Evolutionary conservation across 371 early-diverging fungal genomes (phyloP).

Genomic region (Apophysomyces ossiformis): DNA sequence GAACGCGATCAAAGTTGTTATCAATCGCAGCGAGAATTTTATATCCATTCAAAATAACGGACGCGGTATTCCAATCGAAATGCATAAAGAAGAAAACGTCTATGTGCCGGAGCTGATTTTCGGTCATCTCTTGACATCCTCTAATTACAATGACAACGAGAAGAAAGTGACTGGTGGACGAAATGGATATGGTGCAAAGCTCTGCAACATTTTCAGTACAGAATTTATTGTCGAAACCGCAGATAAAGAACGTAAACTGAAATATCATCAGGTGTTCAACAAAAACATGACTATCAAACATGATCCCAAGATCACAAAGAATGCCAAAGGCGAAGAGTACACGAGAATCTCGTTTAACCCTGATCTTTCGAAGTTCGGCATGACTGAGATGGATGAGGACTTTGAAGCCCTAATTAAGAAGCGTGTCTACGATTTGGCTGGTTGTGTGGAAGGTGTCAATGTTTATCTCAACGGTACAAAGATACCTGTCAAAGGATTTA

Average conservation of each 20-base stretch:
- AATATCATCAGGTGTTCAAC: constrained; percentile 86
- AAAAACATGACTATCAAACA: constrained; percentile 88
- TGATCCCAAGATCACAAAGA: constrained; percentile 75
- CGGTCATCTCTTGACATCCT: constrained; percentile 98
- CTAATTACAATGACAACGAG: constrained; percentile 99
- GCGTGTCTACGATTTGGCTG: constrained; percentile 98
- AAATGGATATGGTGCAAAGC: constrained; percentile 99
- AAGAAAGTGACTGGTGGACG: constrained; percentile 99
- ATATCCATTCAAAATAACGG: constrained; percentile 99
- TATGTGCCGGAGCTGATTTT: constrained; percentile 99
- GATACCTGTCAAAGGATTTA: constrained; percentile 88
- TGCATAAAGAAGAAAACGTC: constrained; percentile 93
- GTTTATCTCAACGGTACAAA: constrained; percentile 93
- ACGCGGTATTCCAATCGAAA: constrained; percentile 96
- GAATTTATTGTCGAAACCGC: constrained; percentile 98
- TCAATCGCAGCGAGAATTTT: constrained; percentile 79
- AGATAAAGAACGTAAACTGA: constrained; percentile 73
- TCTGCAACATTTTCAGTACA: constrained; percentile 98
- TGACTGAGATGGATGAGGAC: constrained; percentile 90
- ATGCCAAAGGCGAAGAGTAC: constrained; percentile 71
- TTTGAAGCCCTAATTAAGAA: constrained; percentile 91
- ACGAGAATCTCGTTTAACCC: constrained; percentile 98
- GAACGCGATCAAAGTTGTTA: constrained; percentile 92
- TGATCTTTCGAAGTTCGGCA: constrained; percentile 93
- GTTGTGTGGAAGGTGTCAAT: constrained; percentile 86